Evolutionary conservation across 1,284 basidiomycete species (phyloP).

Genomic region (Apiotrichum siamense): DNA sequence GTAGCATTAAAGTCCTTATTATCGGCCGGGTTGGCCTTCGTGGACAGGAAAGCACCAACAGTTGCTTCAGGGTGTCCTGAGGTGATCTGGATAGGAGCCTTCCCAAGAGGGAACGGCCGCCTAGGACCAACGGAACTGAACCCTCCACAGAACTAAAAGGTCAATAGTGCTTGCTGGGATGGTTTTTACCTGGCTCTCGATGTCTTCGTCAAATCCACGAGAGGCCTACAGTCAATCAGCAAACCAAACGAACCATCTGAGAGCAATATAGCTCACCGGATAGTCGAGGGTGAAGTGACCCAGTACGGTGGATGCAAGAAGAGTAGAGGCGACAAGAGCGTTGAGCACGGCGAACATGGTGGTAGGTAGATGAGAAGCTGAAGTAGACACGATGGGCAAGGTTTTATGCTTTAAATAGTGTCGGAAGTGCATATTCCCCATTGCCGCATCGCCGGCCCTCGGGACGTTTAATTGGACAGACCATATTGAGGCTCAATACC

Average conservation of each 20-base stretch:
- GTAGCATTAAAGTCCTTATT: constrained; percentile 58
- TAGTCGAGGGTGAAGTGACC: constrained; percentile 67
- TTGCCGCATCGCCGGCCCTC: too few relatives aligned
- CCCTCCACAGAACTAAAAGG: constrained; percentile 45
- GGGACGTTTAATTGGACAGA: too few relatives aligned
- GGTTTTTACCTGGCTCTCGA: constrained; percentile 59
- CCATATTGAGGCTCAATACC: too few relatives aligned
- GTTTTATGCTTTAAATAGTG: too few relatives aligned
- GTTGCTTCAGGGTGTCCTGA: constrained; percentile 29
- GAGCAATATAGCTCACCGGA: constrained; percentile 46
- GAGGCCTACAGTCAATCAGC: constrained; percentile 40
- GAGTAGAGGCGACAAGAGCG: constrained; percentile 32
- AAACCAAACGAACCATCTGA: too few relatives aligned
- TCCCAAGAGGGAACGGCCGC: constrained; percentile 59
- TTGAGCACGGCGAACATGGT: too few relatives aligned
- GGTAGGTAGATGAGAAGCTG: too few relatives aligned
- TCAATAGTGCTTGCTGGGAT: constrained; percentile 25
- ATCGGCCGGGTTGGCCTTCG: constrained; percentile 54
- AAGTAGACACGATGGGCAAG: too few relatives aligned
- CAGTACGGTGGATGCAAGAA: constrained; percentile 48
- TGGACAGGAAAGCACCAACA: constrained; percentile 56
- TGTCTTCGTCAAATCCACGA: constrained; percentile 58
- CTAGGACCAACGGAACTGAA: constrained; percentile 50
- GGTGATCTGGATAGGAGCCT: constrained; percentile 45
- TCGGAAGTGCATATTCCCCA: too few relatives aligned